Percentiles rank a stretch among this genome's conserved stretches.
These are phyloP conservation scores for Malbranchea cinnamomea DNA, from an alignment of 2,329 filamentous ascomycete species.

Conservation along the genomic window DNA sequence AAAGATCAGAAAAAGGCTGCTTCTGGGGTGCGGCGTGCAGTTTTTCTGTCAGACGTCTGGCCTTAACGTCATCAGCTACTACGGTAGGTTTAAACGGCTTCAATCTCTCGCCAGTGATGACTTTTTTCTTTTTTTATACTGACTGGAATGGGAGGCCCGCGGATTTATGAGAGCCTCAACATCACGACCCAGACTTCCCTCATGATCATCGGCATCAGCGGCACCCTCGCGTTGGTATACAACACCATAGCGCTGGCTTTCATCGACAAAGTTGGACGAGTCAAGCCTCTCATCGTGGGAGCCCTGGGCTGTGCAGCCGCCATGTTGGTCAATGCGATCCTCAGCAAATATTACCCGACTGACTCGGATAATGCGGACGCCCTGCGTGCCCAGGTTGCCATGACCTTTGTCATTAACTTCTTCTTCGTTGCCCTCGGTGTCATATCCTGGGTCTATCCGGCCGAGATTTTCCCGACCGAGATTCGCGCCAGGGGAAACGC, in stretches of 20 bases:
- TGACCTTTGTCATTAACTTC: conserved; percentile 33
- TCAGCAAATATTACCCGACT: conserved; percentile 22
- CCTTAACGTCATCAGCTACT: conserved; percentile 33
- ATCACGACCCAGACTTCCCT: conserved; percentile 31
- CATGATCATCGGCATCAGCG: conserved; percentile 38
- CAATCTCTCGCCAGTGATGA: too few relatives aligned
- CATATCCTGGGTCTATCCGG: conserved; percentile 34
- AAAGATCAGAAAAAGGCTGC: conserved; percentile 31
- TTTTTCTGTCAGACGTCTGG: conserved; percentile 35
- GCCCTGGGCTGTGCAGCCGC: conserved; percentile 29
- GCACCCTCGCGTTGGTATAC: conserved; percentile 35
- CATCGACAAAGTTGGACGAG: conserved; percentile 33
- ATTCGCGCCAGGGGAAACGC: conserved; percentile 30
- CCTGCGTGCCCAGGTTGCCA: conserved; percentile 31
- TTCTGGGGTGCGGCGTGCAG: conserved; percentile 35
- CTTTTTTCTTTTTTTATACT: too few relatives aligned
- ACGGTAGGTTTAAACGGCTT: too few relatives aligned
- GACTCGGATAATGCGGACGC: conserved; percentile 19
- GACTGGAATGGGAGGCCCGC: too few relatives aligned
- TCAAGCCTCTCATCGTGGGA: conserved; percentile 34
- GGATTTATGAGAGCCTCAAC: conserved; percentile 31
- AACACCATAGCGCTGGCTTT: conserved; percentile 32
- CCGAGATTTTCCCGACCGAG: conserved; percentile 32
- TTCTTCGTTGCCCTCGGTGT: conserved; percentile 31
- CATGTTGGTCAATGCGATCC: conserved; percentile 27